Evolutionary conservation across 176 grass and related monocot genomes (phyloP).

Genomic region (Puccinellia tenuiflora): DNA sequence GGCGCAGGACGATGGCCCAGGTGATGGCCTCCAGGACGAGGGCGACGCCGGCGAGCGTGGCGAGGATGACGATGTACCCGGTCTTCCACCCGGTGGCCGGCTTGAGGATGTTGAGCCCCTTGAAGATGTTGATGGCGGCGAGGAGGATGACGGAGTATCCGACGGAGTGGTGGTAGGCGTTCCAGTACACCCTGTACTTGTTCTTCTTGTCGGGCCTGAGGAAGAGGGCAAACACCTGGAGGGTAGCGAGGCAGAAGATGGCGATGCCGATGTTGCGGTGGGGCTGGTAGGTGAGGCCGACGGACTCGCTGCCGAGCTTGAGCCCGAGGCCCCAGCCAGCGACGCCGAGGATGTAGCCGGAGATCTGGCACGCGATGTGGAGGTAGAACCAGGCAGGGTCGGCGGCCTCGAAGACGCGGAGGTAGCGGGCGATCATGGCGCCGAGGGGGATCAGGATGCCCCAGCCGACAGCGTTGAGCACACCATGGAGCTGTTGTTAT

Average conservation of each 20-base stretch:
- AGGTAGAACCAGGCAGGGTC: constrained; percentile 93
- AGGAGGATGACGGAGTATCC: constrained; percentile 70
- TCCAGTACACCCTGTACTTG: constrained; percentile 94
- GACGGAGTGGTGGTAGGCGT: constrained; percentile 71
- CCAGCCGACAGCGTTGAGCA: constrained; percentile 75
- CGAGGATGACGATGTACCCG: constrained; percentile 64
- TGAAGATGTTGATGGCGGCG: constrained; percentile 73
- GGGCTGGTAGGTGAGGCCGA: constrained; percentile 32
- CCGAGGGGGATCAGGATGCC: constrained; percentile 74
- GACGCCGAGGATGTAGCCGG: constrained; percentile 76
- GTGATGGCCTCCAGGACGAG: constrained; percentile 72
- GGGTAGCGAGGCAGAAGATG: constrained; percentile 75
- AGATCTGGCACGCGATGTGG: constrained; percentile 80
- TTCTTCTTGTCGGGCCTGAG: constrained; percentile 80
- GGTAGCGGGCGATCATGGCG: constrained; percentile 79
- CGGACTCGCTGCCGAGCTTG: constrained; percentile 88
- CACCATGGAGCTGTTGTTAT: constrained; percentile 71
- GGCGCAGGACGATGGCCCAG: constrained; percentile 57
- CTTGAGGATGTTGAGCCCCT: constrained; percentile 76
- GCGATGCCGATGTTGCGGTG: constrained; percentile 79
- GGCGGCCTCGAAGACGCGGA: constrained; percentile 66
- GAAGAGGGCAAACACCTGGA: constrained; percentile 87
- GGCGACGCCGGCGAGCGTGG: constrained; percentile 42
- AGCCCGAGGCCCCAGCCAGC: constrained; percentile 85
- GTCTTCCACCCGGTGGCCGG: constrained; percentile 64